Conservation (phyloP, 164 flowering plant genomes). For the Aristolochia californica region DNA sequence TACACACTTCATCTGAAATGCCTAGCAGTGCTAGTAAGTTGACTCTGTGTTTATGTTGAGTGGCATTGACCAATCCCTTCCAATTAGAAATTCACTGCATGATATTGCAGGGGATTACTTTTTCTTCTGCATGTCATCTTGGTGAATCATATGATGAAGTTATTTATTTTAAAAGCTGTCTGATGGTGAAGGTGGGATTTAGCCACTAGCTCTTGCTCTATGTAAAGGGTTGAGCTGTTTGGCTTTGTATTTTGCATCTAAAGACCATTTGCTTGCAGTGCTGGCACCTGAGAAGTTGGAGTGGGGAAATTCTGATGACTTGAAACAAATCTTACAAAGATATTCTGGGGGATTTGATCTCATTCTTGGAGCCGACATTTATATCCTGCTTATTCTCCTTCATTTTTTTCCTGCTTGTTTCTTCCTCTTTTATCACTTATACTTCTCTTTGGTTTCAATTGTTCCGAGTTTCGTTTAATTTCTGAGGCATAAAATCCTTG, state of each 20-base stretch:
- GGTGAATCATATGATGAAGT: too few relatives aligned
- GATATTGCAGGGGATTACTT: constrained; percentile 21
- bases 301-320: constrained; percentile 73
- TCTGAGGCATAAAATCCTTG: constrained; percentile 29
- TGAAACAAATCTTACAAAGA: constrained; percentile 35
- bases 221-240: too few relatives aligned
- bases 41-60: background rate
- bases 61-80: constrained; percentile 20
- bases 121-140: constrained; percentile 31
- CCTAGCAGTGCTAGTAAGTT: constrained; percentile 41
- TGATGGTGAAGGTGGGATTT: too few relatives aligned
- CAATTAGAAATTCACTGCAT: too few relatives aligned
- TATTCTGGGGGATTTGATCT: constrained; percentile 72
- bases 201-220: too few relatives aligned
- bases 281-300: constrained; percentile 67
- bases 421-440: background rate
- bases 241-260: too few relatives aligned
- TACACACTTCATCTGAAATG: constrained; percentile 34
- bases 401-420: too few relatives aligned
- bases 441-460: background rate
- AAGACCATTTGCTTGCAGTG: constrained; percentile 21
- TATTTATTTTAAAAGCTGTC: too few relatives aligned
- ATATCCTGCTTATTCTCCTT: constrained; percentile 46
- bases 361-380: constrained; percentile 95
- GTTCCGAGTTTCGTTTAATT: background rate